These are phyloP conservation scores for Trichopus zeylanicus DNA, from an alignment of 116 monocot species.

Conservation along the genomic window DNA sequence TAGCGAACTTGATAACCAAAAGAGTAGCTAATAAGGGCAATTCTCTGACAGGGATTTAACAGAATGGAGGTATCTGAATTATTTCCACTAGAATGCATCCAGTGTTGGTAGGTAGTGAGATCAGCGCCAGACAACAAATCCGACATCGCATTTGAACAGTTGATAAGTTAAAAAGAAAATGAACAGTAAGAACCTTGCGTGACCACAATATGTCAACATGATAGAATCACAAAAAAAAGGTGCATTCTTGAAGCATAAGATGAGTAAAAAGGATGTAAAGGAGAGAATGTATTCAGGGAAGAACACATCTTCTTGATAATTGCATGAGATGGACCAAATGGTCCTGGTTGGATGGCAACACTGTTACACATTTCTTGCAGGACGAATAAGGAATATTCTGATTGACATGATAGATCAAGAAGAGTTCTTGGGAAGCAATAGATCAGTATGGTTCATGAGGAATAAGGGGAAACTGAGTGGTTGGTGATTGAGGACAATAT, in stretches of 20 bases:
- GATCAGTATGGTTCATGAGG: too few relatives aligned
- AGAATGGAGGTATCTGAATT: background rate
- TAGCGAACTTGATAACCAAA: background rate
- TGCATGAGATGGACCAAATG: background rate
- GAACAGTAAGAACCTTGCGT: too few relatives aligned
- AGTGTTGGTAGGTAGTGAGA: background rate
- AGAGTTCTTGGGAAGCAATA: background rate
- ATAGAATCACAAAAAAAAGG: too few relatives aligned
- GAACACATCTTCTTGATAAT: conserved; percentile 1
- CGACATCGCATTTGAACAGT: too few relatives aligned
- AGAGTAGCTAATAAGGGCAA: background rate
- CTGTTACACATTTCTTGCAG: background rate
- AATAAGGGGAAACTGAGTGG: too few relatives aligned
- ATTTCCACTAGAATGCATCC: background rate
- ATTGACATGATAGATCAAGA: background rate
- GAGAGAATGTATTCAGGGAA: background rate
- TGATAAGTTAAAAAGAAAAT: too few relatives aligned
- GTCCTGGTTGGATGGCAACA: background rate
- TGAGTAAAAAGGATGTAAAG: background rate
- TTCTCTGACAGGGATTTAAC: too few relatives aligned
- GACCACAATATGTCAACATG: too few relatives aligned
- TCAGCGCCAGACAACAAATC: too few relatives aligned
- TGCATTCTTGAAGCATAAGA: too few relatives aligned
- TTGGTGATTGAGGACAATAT: too few relatives aligned
- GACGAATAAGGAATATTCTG: background rate